These are phyloP conservation scores for Peziza echinospora DNA, from an alignment of 495 filamentous ascomycete species.

Conservation along the genomic window DNA sequence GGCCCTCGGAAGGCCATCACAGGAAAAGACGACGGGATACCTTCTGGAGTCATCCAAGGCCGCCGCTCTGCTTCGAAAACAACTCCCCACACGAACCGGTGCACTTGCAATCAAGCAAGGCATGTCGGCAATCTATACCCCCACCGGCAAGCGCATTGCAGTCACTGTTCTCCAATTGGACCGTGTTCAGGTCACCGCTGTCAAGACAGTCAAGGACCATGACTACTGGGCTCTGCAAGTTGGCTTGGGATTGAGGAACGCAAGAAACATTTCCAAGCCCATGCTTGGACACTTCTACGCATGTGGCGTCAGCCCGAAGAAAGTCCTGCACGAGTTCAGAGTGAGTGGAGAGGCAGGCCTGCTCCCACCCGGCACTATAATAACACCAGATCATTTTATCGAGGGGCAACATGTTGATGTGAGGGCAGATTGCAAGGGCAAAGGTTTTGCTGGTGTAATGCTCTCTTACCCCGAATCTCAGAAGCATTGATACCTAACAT, in stretches of 20 bases:
- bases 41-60: constrained; percentile 47
- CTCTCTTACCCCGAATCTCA: not conserved
- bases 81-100: constrained; percentile 59
- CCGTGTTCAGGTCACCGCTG: constrained; percentile 62
- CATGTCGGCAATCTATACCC: constrained; percentile 76
- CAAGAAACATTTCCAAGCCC: constrained; percentile 54
- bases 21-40: not conserved
- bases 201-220: constrained; percentile 58
- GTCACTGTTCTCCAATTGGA: constrained; percentile 93
- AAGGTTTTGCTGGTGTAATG: constrained; percentile 59
- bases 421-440: constrained; percentile 52
- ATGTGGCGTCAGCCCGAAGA: constrained; percentile 58
- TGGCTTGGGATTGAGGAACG: constrained; percentile 53
- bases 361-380: constrained; percentile 43
- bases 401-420: constrained; percentile 83
- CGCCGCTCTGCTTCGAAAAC: constrained; percentile 61
- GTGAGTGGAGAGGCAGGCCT: constrained; percentile 52
- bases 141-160: constrained; percentile 52
- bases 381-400: constrained; percentile 68
- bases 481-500: not conserved
- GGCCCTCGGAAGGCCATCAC: not conserved
- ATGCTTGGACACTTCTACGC: constrained; percentile 67
- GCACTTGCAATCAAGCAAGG: constrained; percentile 75
- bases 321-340: constrained; percentile 63
- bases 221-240: constrained; percentile 89